Base-by-base conservation (phyloP, 176 grass and related monocot species). In the Dendrocalamus sinicus region DNA sequence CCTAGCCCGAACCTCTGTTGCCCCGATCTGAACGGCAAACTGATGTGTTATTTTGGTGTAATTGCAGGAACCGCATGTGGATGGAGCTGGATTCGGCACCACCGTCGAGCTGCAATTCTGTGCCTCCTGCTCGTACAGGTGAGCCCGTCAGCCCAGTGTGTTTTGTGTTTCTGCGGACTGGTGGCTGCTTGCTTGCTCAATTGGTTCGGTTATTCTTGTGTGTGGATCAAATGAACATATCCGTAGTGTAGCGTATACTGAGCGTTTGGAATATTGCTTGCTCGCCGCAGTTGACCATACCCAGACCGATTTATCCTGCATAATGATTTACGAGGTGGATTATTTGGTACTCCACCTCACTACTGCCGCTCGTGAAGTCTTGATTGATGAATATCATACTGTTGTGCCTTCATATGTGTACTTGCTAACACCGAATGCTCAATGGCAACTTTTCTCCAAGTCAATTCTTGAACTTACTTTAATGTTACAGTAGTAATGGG, bases 51-150 rank as follows among this genome's bases (percentile, higher is more conserved):
- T 14, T 73, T 70, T 60, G 80, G 76, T 83, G 60, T 1, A 0
- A 22, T 69, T 41, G 73, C 81, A 86, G 96, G 81, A 88, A 80
- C 64, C 91, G 6, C 77, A 74, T 69, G 32, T 89, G 58, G 90
- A 83, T 14, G 96, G 86, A 41, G 63, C 83, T 76, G 96, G 93
- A 74, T 94, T 82, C 22, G 96, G 91, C 44, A 73, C 84, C 12
- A 98, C 88, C 12, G 84, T 98, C 39, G 96, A 94, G 77, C 69
- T 98, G 65, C 91, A 95, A 50, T 98, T 98, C 73, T 98, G 96
- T 2, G 93, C 90, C 13, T 95, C 96, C 68, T 98, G 96, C 86
- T 95, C 96, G 67, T 98, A 98, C 69, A 91, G 54, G 95, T 98
- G 63, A 90, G 65, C 66, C 26, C 48, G 43, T 40, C 5, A 41